phyloP scores from a whole-genome alignment of 306 rosid species.

The Geum urbanum region DNA sequence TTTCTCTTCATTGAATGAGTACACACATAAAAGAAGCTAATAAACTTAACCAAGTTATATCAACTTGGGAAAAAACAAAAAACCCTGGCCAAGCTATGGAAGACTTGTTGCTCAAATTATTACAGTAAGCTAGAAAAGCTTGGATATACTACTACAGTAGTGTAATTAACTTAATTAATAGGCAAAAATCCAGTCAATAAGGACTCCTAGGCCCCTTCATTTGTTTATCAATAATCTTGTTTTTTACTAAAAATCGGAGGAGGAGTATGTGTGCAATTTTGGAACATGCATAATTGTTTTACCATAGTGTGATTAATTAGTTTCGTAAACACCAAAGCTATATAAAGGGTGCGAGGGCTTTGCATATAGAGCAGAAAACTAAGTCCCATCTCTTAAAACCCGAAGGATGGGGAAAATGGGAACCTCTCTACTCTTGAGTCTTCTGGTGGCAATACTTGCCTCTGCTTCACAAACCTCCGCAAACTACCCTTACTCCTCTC shows the following conservation, averaged over 20 bases:
- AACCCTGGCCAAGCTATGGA: not conserved
- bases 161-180: too few relatives aligned
- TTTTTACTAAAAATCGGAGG: not conserved
- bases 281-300: slow-evolving; percentile 19
- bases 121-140: not conserved
- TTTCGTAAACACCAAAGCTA: slow-evolving; percentile 45
- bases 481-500: slow-evolving; percentile 48
- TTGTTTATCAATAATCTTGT: not conserved
- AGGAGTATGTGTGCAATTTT: slow-evolving; percentile 4
- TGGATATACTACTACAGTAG: too few relatives aligned
- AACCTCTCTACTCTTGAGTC: slow-evolving; percentile 39
- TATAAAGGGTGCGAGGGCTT: slow-evolving; percentile 33
- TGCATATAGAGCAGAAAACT: slow-evolving; percentile 21
- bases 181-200: slow-evolving; percentile 15
- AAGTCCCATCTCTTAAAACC: slow-evolving; percentile 16
- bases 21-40: too few relatives aligned
- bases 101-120: not conserved
- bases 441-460: slow-evolving; percentile 45
- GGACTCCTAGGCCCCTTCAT: not conserved
- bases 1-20: not conserved
- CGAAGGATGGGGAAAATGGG: slow-evolving; percentile 44
- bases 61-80: not conserved
- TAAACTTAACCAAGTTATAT: too few relatives aligned
- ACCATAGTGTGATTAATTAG: slow-evolving; percentile 12
- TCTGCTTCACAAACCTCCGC: slow-evolving; percentile 35